Conservation (phyloP, 768 basidiomycete species). For the Boletus reticulatus region DNA sequence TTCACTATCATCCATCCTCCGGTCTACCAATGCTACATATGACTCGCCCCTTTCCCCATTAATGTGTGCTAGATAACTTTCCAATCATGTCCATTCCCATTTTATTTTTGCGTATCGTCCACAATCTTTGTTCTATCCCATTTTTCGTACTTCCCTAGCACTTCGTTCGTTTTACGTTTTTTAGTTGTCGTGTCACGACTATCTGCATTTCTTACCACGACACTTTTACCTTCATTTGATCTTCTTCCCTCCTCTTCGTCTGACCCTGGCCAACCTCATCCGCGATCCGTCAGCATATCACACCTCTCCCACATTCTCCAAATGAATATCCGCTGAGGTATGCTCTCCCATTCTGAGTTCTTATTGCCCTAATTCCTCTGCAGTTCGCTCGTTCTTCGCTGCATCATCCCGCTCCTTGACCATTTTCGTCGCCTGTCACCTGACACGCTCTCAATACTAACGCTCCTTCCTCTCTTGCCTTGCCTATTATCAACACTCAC, state of each 20-base stretch:
- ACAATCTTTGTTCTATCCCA: slow-evolving; percentile 2
- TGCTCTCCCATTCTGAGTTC: not conserved
- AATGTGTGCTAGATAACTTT: too few species aligned
- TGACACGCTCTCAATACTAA: not conserved
- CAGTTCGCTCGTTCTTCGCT: slow-evolving; percentile 1
- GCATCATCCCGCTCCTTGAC: slow-evolving; percentile 6
- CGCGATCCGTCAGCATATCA: not conserved
- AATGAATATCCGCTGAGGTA: slow-evolving; percentile 17
- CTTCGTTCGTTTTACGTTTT: slow-evolving; percentile 7
- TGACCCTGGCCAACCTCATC: not conserved
- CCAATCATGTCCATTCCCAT: not conserved
- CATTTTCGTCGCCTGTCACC: not conserved
- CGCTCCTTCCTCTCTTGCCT: slow-evolving; percentile 1
- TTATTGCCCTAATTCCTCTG: not conserved
- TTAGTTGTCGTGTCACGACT: not conserved
- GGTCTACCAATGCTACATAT: slow-evolving; percentile 14
- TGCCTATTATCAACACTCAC: not conserved
- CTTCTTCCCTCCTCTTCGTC: not conserved
- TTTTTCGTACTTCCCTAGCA: not conserved
- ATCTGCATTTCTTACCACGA: not conserved
- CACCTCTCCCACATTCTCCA: slow-evolving; percentile 6
- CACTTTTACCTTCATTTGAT: not conserved
- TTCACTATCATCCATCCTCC: not conserved
- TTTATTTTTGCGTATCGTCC: not conserved
- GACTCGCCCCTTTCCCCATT: not conserved